Conservation (phyloP, 345 rosid genomes). For the Populus ilicifolia region DNA sequence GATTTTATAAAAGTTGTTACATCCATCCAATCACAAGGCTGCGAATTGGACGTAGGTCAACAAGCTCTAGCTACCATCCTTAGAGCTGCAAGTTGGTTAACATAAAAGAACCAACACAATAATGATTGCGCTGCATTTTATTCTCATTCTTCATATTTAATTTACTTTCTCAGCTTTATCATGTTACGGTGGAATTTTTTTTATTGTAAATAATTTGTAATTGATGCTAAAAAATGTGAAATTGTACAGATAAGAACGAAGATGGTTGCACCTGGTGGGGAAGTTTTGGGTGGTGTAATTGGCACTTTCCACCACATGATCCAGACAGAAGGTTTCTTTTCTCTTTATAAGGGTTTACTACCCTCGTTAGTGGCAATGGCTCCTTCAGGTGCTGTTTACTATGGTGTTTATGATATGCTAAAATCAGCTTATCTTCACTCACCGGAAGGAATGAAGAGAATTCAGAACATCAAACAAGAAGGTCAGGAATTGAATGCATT, state of each 20-base stretch:
- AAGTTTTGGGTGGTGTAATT: constrained; percentile 71
- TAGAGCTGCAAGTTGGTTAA: not conserved
- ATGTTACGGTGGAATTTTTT: not conserved
- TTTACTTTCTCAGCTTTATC: not conserved
- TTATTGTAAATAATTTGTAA: not conserved
- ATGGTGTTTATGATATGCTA: constrained; percentile 82
- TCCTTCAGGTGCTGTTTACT: constrained; percentile 86
- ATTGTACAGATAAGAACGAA: constrained; percentile 64
- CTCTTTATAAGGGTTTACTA: constrained; percentile 83
- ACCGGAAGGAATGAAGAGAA: constrained; percentile 68
- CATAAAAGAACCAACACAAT: not conserved
- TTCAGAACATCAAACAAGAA: constrained; percentile 56
- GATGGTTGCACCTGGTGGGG: constrained; percentile 93
- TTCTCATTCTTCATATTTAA: not conserved
- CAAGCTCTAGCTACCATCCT: not conserved
- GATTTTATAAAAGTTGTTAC: too few relatives aligned
- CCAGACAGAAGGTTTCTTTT: constrained; percentile 75
- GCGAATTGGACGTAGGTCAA: not conserved
- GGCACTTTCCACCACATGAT: constrained; percentile 79
- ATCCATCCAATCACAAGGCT: not conserved
- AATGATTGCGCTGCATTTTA: not conserved
- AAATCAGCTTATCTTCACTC: constrained; percentile 78
- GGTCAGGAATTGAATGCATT: constrained; percentile 66
- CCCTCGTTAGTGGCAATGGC: constrained; percentile 86
- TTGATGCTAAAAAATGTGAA: not conserved